Conservation (phyloP, 225 moss, liverwort and hornwort genomes). For the Thuidium tamariscinum region DNA sequence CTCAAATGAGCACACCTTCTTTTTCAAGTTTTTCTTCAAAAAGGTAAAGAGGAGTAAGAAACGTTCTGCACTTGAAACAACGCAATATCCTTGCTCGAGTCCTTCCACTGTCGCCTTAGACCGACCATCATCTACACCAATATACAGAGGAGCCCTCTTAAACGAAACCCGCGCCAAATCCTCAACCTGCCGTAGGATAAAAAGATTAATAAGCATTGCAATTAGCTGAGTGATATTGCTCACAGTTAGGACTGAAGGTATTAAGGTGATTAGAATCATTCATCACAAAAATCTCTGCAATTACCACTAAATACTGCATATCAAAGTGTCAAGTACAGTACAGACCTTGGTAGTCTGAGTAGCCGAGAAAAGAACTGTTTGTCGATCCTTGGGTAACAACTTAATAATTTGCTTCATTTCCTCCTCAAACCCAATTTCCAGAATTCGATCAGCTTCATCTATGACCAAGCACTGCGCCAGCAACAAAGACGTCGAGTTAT, state of each 20-base stretch:
- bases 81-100: constrained; percentile 93
- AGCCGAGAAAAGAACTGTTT: constrained; percentile 96
- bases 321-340: background rate
- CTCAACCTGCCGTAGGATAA: constrained; percentile 50
- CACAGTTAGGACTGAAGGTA: background rate
- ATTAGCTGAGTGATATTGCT: background rate
- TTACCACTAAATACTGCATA: background rate
- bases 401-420: constrained; percentile 99
- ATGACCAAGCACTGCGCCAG: constrained; percentile 83
- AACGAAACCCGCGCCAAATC: constrained; percentile 92
- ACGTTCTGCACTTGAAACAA: constrained; percentile 77
- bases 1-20: constrained; percentile 43
- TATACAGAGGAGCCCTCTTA: constrained; percentile 81
- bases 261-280: background rate
- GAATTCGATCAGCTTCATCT: constrained; percentile 95
- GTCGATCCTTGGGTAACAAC: constrained; percentile 91
- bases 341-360: constrained; percentile 92
- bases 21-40: constrained; percentile 94
- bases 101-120: constrained; percentile 98
- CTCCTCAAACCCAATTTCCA: constrained; percentile 99
- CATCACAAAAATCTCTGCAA: background rate
- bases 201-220: background rate
- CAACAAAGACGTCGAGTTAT: background rate
- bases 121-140: constrained; percentile 92
- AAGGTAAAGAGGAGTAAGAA: constrained; percentile 95